phyloP scores from a whole-genome alignment of 2,329 filamentous ascomycete species.

The Botryotinia convoluta region DNA sequence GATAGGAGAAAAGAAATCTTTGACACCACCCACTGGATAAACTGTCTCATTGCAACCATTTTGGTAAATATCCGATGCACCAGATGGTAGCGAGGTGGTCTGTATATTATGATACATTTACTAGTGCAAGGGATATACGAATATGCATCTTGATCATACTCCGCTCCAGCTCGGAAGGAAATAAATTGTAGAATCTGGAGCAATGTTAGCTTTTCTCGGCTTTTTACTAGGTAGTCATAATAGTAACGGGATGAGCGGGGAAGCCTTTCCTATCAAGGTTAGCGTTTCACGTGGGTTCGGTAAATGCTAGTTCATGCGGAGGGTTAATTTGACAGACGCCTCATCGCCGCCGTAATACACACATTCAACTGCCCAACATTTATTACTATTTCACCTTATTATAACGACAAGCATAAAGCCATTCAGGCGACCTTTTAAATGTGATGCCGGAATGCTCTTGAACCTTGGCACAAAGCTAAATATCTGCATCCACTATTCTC shows the following conservation, averaged over 20 bases:
- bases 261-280: background rate
- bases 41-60: conserved; percentile 7
- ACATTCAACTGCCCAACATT: background rate
- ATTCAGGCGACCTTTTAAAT: background rate
- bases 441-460: background rate
- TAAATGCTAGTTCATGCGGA: background rate
- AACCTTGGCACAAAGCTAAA: background rate
- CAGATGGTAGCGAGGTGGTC: background rate
- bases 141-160: background rate
- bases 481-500: background rate
- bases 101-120: conserved; percentile 10
- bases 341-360: conserved; percentile 3
- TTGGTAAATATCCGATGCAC: background rate
- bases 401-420: background rate
- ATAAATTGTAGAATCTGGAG: background rate
- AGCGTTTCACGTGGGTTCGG: conserved; percentile 2
- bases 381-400: background rate
- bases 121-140: background rate
- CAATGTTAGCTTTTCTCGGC: background rate
- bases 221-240: background rate
- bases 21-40: conserved; percentile 5
- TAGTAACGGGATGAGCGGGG: background rate
- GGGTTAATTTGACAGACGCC: background rate
- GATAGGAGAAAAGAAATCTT: conserved; percentile 3
- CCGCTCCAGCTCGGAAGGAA: background rate